Base-by-base conservation (phyloP, 2,329 filamentous ascomycete genomes). In the Sporothrix euskadiensis region DNA sequence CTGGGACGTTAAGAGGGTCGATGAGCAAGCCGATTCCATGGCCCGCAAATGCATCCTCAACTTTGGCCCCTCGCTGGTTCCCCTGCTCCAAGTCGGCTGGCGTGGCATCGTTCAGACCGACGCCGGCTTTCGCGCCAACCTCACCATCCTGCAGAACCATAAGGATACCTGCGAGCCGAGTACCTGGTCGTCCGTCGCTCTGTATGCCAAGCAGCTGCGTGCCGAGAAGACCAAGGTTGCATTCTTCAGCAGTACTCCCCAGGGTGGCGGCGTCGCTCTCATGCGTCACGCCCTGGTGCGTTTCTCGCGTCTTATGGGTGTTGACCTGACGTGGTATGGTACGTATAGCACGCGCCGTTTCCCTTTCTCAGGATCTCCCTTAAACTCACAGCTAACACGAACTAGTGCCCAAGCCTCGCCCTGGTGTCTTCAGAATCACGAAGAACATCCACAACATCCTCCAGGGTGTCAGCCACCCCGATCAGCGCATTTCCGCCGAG, bases 391-490 rank as follows among this genome's bases (percentile, higher is more conserved):
- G 65, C 69, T 39, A 59, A 70, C 56, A 30, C 47, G 19, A 78
- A 86, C 92, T 94, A 86, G 92, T 95, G 0, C 93, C 93, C 7
- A 94, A 93, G 80, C 92, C 93, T 30, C 90, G 91, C 69, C 92
- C 92, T 3, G 90, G 91, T 19, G 89, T 95, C 12, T 96, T 96
- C 81, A 87, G 92, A 69, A 91, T 93, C 81, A 96, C 93, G 77
- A 96, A 96, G 83, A 94, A 91, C 76, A 92, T 94, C 77, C 93
- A 96, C 87, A 96, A 96, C 81, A 94, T 95, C 76, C 88, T 96
- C 2, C 93, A 96, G 82, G 93, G 92, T 9, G 92, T 94, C 57
- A 89, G 89, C 56, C 84, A 86, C 35, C 87, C 89, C 0, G 86
- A 88, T 2, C 87, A 92, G 77, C 86, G 88, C n/a, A 85, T 95